Evolutionary conservation across 2,329 filamentous ascomycete genomes (phyloP), one percentile per base, ranked within the genome.

Genomic region (Colletotrichum noveboracense): DNA sequence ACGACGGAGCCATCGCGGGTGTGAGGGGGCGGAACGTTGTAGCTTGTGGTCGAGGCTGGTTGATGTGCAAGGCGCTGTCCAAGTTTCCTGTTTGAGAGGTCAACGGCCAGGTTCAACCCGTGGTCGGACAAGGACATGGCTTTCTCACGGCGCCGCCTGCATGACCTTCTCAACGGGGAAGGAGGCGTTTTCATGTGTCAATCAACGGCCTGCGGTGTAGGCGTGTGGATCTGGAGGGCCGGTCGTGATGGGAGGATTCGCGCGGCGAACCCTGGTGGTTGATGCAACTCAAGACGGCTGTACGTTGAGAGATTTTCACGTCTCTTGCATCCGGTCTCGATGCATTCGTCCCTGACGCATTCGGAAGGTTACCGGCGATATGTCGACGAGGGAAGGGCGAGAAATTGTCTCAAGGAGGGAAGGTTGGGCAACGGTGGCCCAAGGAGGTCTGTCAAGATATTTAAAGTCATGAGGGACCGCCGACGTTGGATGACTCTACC

Each of bases 281-380:
- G 70, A 76, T 76, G 74, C 64, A 69, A 76, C 74, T 76, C 64
- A 65, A 74, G 58, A 60, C 70, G 58, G 70, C 18, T 28, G 43
- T 73, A 67, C 32, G 56, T 60, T 61, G 34, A 38, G 64, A 64
- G 60, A 58, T 61, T 73, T 66, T 32, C 21, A 36, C n/a, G 34
- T 32, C 24, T 56, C 16, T 65, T 38, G 56, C 21, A 60, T 68
- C 32, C 32, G 66, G 16, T 32, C 24, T 66, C 14, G 62, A 66
- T n/a, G 66, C 67, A 62, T 70, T 36, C 56, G n/a, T 24, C 58
- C 30, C 30, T 34, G 26, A 30, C 30, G 52, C 56, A 70, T 70
- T 36, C 67, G 58, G 55, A 34, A 60, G 55, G 55, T 28, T 18
- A 18, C 34, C 55, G 34, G 55, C 55, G n/a, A 52, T 18, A 56